These are phyloP conservation scores for Moricandia moricandioides DNA, from an alignment of 345 rosid species.

Conservation along the genomic window DNA sequence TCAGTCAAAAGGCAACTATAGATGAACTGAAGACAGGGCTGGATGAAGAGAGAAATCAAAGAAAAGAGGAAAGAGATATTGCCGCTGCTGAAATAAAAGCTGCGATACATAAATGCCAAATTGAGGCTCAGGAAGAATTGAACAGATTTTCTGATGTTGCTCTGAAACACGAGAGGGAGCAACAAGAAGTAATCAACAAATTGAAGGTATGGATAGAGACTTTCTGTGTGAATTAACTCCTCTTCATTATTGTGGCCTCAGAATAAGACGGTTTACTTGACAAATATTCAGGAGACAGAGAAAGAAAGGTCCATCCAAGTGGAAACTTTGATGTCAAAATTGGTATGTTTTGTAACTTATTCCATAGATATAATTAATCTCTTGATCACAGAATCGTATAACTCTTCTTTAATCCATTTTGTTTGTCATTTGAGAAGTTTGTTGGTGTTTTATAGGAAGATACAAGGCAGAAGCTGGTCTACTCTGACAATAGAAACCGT, in stretches of 20 bases:
- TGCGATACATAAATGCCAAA: slow-evolving; percentile 74
- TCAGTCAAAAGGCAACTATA: slow-evolving; percentile 79
- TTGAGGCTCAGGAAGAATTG: slow-evolving; percentile 71
- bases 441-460: slow-evolving; percentile 59
- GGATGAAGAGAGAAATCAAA: slow-evolving; percentile 82
- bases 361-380: not conserved
- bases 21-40: slow-evolving; percentile 65
- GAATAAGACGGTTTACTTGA: slow-evolving; percentile 23
- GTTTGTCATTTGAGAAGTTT: slow-evolving; percentile 1
- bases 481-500: slow-evolving; percentile 81
- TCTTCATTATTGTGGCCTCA: slow-evolving; percentile 12
- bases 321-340: slow-evolving; percentile 71
- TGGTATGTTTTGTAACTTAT: slow-evolving; percentile 50
- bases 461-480: slow-evolving; percentile 77
- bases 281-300: slow-evolving; percentile 62
- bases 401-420: not conserved
- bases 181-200: slow-evolving; percentile 75
- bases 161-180: slow-evolving; percentile 64
- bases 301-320: slow-evolving; percentile 71
- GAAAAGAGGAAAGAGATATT: slow-evolving; percentile 76
- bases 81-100: slow-evolving; percentile 68
- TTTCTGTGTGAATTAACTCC: slow-evolving; percentile 8
- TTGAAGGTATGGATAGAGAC: slow-evolving; percentile 58
- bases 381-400: too few species aligned
- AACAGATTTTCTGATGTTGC: slow-evolving; percentile 63